Conservation (phyloP, 2,329 filamentous ascomycete genomes). For the Trichoderma afroharzianum region DNA sequence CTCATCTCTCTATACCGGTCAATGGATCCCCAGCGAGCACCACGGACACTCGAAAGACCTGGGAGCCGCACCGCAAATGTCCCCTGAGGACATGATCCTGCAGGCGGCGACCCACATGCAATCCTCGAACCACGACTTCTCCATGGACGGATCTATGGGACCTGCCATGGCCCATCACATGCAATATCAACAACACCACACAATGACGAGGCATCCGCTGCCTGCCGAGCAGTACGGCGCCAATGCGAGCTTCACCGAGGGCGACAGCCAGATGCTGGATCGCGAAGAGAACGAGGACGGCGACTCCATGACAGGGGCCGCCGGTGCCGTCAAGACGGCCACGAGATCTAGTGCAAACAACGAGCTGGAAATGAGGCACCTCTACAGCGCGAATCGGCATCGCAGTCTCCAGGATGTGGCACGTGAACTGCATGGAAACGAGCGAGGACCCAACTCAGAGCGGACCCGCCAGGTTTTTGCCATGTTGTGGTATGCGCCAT, state of each 20-base stretch:
- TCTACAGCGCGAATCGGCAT: slow-evolving; percentile 66
- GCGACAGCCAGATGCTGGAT: slow-evolving; percentile 58
- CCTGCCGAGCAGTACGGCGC: slow-evolving; percentile 51
- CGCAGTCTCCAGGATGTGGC: slow-evolving; percentile 69
- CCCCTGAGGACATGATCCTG: slow-evolving; percentile 57
- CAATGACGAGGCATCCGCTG: slow-evolving; percentile 48
- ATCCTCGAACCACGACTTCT: slow-evolving; percentile 46
- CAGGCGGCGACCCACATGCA: slow-evolving; percentile 56
- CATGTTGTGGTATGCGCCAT: slow-evolving; percentile 72
- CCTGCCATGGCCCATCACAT: slow-evolving; percentile 42
- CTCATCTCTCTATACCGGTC: slow-evolving; percentile 43
- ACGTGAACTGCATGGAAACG: slow-evolving; percentile 71
- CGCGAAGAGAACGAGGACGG: slow-evolving; percentile 57
- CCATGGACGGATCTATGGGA: slow-evolving; percentile 46
- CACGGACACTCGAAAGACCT: slow-evolving; percentile 45
- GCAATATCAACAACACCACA: slow-evolving; percentile 41
- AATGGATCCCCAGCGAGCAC: slow-evolving; percentile 49
- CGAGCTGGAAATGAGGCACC: slow-evolving; percentile 73
- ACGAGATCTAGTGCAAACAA: slow-evolving; percentile 72
- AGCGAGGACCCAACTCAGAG: slow-evolving; percentile 76
- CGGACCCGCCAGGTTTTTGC: slow-evolving; percentile 82
- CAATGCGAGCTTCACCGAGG: slow-evolving; percentile 54
- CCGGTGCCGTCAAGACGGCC: slow-evolving; percentile 51
- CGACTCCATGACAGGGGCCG: slow-evolving; percentile 46
- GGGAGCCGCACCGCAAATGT: slow-evolving; percentile 43